Evolutionary conservation across 2,329 filamentous ascomycete genomes (phyloP).

Genomic region (Hymenoscyphus infarciens): DNA sequence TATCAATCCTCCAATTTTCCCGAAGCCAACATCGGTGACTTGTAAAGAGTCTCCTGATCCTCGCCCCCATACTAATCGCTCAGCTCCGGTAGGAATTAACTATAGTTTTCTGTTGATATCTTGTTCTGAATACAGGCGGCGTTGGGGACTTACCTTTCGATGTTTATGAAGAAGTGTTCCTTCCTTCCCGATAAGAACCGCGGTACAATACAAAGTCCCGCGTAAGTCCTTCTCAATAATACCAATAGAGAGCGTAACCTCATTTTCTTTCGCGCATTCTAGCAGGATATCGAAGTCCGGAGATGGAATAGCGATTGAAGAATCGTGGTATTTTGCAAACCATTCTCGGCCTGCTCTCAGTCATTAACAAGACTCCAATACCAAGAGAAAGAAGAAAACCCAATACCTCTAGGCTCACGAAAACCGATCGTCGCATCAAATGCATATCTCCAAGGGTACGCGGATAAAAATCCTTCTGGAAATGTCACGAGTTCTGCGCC

Average conservation of each 20-base stretch:
- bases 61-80: constrained; percentile 40
- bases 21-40: constrained; percentile 40
- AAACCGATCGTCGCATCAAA: constrained; percentile 43
- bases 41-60: constrained; percentile 40
- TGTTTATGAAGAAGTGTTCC: constrained; percentile 38
- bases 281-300: constrained; percentile 37
- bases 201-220: constrained; percentile 41
- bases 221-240: constrained; percentile 39
- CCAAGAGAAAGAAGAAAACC: background rate
- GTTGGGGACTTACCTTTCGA: constrained; percentile 36
- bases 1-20: constrained; percentile 41
- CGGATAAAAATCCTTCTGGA: constrained; percentile 41
- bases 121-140: background rate
- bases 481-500: constrained; percentile 42
- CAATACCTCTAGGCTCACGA: constrained; percentile 39
- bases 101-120: background rate
- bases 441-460: constrained; percentile 43
- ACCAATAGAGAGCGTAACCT: constrained; percentile 38
- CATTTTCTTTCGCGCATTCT: constrained; percentile 36
- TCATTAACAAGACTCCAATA: background rate
- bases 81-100: constrained; percentile 42
- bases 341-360: constrained; percentile 36
- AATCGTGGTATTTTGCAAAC: constrained; percentile 41
- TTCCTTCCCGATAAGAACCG: constrained; percentile 38
- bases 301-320: constrained; percentile 39